Evolutionary conservation across 2,329 filamentous ascomycete species (phyloP).

Genomic region (Acephala macrosclerotiorum): DNA sequence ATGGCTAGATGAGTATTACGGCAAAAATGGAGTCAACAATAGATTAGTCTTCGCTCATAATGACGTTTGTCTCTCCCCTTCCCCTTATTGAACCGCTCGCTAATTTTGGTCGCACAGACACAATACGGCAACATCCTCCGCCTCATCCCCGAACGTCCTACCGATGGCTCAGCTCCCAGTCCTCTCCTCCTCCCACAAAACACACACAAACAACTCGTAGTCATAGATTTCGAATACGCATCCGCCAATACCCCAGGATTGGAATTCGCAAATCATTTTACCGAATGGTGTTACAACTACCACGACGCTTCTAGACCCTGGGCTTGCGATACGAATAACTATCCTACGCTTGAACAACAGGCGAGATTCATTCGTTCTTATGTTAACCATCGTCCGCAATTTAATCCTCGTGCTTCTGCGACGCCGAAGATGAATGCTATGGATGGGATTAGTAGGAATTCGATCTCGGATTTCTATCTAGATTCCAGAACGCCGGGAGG

Average conservation of each 20-base stretch:
- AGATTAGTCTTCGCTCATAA: slow-evolving; percentile 95
- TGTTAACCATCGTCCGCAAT: slow-evolving; percentile 79
- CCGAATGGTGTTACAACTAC: slow-evolving; percentile 99
- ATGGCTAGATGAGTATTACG: slow-evolving; percentile 77
- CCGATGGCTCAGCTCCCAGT: slow-evolving; percentile 54
- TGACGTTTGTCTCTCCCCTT: slow-evolving; percentile 68
- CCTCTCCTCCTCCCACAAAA: slow-evolving; percentile 89
- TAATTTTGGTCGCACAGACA: slow-evolving; percentile 62
- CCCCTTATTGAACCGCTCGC: background rate
- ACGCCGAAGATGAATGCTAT: slow-evolving; percentile 44
- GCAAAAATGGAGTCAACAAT: slow-evolving; percentile 69
- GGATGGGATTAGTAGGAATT: slow-evolving; percentile 32
- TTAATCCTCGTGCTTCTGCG: slow-evolving; percentile 56
- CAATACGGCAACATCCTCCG: slow-evolving; percentile 98
- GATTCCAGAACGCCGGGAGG: slow-evolving; percentile 69
- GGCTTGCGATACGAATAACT: slow-evolving; percentile 72
- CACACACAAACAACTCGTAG: slow-evolving; percentile 92
- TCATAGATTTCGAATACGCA: slow-evolving; percentile 98
- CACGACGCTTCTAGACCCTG: slow-evolving; percentile 73
- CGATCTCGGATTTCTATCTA: slow-evolving; percentile 70
- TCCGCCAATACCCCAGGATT: slow-evolving; percentile 85
- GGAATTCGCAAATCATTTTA: slow-evolving; percentile 98
- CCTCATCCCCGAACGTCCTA: slow-evolving; percentile 65
- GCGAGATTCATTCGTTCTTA: slow-evolving; percentile 86
- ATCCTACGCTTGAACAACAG: slow-evolving; percentile 84